phyloP scores from a whole-genome alignment of 768 basidiomycete species.

The Termitomyces sp. region DNA sequence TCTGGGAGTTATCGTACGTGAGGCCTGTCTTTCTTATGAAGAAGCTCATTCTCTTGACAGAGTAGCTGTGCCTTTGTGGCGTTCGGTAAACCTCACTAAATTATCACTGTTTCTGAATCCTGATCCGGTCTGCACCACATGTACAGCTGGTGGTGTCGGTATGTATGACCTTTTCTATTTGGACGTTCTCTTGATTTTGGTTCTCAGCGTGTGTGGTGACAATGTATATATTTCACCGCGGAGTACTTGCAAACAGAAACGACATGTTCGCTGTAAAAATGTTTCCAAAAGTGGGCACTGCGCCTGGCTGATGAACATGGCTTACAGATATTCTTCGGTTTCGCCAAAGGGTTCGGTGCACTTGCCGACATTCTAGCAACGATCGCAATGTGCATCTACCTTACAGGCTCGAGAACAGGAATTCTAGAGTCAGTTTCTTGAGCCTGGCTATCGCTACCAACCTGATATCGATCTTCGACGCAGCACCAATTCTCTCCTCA shows the following conservation, averaged over 20 bases:
- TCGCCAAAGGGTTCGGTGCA: slow-evolving; percentile 43
- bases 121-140: background rate
- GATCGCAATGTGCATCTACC: slow-evolving; percentile 38
- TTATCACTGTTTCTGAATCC: background rate
- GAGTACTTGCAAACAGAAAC: slow-evolving; percentile 29
- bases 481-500: slow-evolving; percentile 40
- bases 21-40: background rate
- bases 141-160: slow-evolving; percentile 28
- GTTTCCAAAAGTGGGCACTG: background rate
- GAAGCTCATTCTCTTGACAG: slow-evolving; percentile 13
- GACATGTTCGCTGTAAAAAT: slow-evolving; percentile 26
- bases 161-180: slow-evolving; percentile 1
- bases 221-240: slow-evolving; percentile 35
- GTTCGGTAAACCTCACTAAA: slow-evolving; percentile 22
- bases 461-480: background rate
- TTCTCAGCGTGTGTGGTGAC: slow-evolving; percentile 28
- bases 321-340: slow-evolving; percentile 37
- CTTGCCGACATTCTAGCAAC: slow-evolving; percentile 43
- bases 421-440: slow-evolving; percentile 30
- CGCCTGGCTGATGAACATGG: background rate
- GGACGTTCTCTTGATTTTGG: background rate
- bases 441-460: background rate
- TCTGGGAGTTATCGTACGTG: slow-evolving; percentile 26
- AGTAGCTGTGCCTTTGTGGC: slow-evolving; percentile 24
- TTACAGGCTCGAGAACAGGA: slow-evolving; percentile 35